Evolutionary conservation across 345 rosid genomes (phyloP), one percentile per base, ranked within the genome.

Genomic region (Euphorbia lathyris): DNA sequence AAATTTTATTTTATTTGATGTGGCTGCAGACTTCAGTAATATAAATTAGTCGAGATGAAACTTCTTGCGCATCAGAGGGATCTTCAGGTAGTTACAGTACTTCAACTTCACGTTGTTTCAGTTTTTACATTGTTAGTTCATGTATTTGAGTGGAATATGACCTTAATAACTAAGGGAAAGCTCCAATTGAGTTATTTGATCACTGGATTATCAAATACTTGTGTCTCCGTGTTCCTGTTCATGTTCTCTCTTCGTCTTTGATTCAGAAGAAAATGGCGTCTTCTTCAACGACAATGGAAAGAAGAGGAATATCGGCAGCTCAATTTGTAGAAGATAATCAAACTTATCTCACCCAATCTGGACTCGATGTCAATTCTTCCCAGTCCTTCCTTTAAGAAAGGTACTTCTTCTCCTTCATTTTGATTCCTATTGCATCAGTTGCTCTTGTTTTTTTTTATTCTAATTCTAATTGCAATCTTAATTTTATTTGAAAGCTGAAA

Each of bases 351-450:
- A 60, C 85, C 55, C 87, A 85, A 63, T 78, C 84, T 14, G 90
- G 88, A 40, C 85, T 89, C 68, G 92, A 90, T 80, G 85, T 84
- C 57, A 88, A 87, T 84, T 85, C 98, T 19, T 86, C 92, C 65
- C 96, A 90, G 58, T 84, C 98, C 65, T 90, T 88, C 77, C 96
- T 86, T 75, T 97, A 92, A 86, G 96, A 95, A 75, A 87, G 99
- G 99, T 87, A 20, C 0, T 65, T 13, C 10, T 9, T 73, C 17
- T 32, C 23, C 11, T 23, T 42, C 47, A n/a, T 4, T n/a, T 3
- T 58, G 5, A n/a, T 58, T 13, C 40, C 10, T n/a, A n/a, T n/a
- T n/a, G n/a, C n/a, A n/a, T n/a, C n/a, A n/a, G n/a, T n/a, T n/a
- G n/a, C n/a, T n/a, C n/a, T 45, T 16, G 19, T 45, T 58, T 20